These are phyloP conservation scores for Ceratocystis harringtonii DNA, from an alignment of 2,329 filamentous ascomycete species.

Conservation along the genomic window DNA sequence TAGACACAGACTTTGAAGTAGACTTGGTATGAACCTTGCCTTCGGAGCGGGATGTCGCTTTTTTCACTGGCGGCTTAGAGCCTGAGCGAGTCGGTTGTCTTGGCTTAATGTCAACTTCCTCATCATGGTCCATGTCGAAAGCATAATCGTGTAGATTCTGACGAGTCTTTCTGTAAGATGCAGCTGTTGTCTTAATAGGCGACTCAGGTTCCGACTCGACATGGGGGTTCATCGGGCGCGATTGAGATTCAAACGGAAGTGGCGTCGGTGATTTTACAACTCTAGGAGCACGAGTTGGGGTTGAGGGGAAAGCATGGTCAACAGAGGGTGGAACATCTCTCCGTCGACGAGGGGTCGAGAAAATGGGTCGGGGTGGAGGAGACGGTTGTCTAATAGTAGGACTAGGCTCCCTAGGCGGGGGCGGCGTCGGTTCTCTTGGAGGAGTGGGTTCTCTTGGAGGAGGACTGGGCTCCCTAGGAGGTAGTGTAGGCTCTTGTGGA, in stretches of 20 bases:
- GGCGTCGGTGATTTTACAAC: not conserved
- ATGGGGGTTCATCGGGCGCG: slow-evolving; percentile 7
- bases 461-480: slow-evolving; percentile 25
- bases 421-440: slow-evolving; percentile 11
- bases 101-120: not conserved
- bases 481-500: slow-evolving; percentile 23
- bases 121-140: not conserved
- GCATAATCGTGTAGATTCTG: not conserved
- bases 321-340: not conserved
- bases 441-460: slow-evolving; percentile 21
- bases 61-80: slow-evolving; percentile 12
- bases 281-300: slow-evolving; percentile 8
- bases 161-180: not conserved
- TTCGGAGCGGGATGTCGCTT: not conserved
- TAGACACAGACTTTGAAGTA: slow-evolving; percentile 2
- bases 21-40: slow-evolving; percentile 1
- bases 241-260: not conserved
- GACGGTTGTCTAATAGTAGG: slow-evolving; percentile 21
- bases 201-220: slow-evolving; percentile 16
- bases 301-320: not conserved
- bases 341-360: slow-evolving; percentile 5
- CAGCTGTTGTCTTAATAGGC: slow-evolving; percentile 9
- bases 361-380: slow-evolving; percentile 4
- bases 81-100: slow-evolving; percentile 3
- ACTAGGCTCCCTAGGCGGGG: slow-evolving; percentile 19